Base-by-base conservation (phyloP, 1,139 yeast genomes). In the Suhomyces wounanorum region DNA sequence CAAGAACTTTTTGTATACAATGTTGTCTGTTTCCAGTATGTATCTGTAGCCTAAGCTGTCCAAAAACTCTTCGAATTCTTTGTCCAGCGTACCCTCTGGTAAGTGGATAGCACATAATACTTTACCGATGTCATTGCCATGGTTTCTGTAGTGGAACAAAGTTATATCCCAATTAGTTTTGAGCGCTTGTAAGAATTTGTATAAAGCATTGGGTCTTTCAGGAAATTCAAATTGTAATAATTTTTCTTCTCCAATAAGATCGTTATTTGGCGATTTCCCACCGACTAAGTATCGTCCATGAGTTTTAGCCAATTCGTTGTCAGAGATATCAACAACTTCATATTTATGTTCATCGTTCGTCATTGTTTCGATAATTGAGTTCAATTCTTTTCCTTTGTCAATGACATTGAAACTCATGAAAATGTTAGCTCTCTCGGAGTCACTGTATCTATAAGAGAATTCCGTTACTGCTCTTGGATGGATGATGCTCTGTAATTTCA, bases 281-380 rank as follows among this genome's bases (percentile, higher is more conserved):
- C 99, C 99, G 26, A 94, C 96, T 56, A 94, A 77, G 67, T 95
- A 95, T 67, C 99, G 83, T 40, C 97, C 98, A 63, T 94, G 99
- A 21, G 94, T 82, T 69, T 94, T 94, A 41, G 99, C 99, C 73
- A 94, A 79, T 68, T 92, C 97, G 65, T 94, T 91, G 53, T 87
- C 89, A 16, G 97, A 88, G 50, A 95, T 87, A 62, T 94, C 98
- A 50, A 81, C 77, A 7, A 90, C 96, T 48, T 79, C 83, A 61
- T 85, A 87, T 11, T 78, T 71, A 43, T 70, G 72, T 42, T 72
- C 72, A 14, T 71, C 63, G 37, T 69, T 69, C 21, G 62, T 60
- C 76, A 81, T 71, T 21, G 63, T 59, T 16, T 67, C 69, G n/a
- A 72, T 60, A 40, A 82, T 75, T 30, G 71, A 61, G 7, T 67